Evolutionary conservation across 352 stramenopile genomes (phyloP), one percentile per base, ranked within the genome.

Genomic region (Globisporangium nagaii): DNA sequence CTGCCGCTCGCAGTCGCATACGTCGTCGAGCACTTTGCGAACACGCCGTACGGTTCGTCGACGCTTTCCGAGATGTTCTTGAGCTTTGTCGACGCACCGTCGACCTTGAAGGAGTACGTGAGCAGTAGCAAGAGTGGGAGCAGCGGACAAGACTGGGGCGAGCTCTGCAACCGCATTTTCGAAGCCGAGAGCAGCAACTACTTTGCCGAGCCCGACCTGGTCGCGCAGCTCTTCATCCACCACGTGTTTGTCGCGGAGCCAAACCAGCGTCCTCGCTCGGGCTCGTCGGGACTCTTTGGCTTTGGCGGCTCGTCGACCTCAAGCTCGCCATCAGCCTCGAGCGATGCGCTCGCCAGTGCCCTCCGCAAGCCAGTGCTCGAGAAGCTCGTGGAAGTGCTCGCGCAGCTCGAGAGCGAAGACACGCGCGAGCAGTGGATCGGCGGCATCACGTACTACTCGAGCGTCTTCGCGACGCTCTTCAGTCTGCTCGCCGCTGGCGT

Each of bases 181-280:
- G 82, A 92, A 50, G 69, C 77, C 7, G 82, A 92, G 59, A 87
- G 76, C 62, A 82, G 66, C 60, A 92, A 92, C 52, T 92, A 85
- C 53, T 92, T 86, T 47, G 75, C 70, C 27, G 79, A 92, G 47
- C 39, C 48, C 0, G 82, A 89, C 31, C 59, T 87, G 17, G 41
- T 86, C 25, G 79, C 77, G 15, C 82, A 92, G 55, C 73, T 88
- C 28, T 65, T 73, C 24, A 58, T 75, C 9, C 70, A 68, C 54
- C 68, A 74, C 32, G 34, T 85, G 35, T 58, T 81, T 15, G 65
- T 67, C 4, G 41, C 34, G 31, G 58, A 45, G 7, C 43, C 19
- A 20, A 32, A 34, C 9, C 27, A 48, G 50, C 50, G 50, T 25
- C n/a, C 50, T 9, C 50, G 50, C 7, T 47, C 50, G 11, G 32